Conservation (phyloP, 257 asterid genomes). For the Orobanche coerulescens region DNA sequence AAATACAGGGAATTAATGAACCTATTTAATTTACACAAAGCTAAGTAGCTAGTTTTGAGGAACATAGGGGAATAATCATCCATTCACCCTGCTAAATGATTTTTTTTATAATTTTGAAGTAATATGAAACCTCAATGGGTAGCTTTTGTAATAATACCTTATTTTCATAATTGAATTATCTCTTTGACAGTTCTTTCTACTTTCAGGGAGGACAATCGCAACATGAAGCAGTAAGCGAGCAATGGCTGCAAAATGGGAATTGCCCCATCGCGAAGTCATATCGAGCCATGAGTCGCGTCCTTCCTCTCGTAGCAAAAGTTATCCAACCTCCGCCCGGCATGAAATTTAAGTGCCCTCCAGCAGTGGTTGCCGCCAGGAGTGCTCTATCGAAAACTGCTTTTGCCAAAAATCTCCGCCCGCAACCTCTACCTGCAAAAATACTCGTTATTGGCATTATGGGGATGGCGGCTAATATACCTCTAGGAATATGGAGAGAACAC, state of each 20-base stretch:
- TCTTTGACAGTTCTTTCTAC: neutral
- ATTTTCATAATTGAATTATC: neutral
- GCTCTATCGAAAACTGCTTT: constrained; percentile 76
- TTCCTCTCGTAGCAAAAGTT: constrained; percentile 80
- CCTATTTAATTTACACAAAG: too few relatives aligned
- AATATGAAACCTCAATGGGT: too few relatives aligned
- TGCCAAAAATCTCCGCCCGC: constrained; percentile 83
- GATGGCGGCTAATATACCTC: constrained; percentile 81
- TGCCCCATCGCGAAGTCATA: constrained; percentile 94
- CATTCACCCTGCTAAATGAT: too few relatives aligned
- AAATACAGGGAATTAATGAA: too few relatives aligned
- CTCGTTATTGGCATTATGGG: constrained; percentile 70
- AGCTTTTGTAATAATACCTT: too few relatives aligned
- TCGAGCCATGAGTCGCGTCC: constrained; percentile 66
- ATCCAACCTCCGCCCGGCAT: constrained; percentile 84
- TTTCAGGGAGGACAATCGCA: constrained; percentile 51
- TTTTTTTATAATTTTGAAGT: too few relatives aligned
- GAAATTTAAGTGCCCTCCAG: constrained; percentile 67
- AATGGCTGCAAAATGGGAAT: constrained; percentile 79
- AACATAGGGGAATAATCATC: too few relatives aligned
- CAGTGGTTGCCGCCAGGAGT: constrained; percentile 68
- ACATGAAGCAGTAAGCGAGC: constrained; percentile 70
- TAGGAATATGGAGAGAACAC: constrained; percentile 94
- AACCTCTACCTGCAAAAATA: constrained; percentile 69
- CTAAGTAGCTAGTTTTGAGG: too few relatives aligned